phyloP scores from a whole-genome alignment of 768 basidiomycete species.

The Gymnopilus dilepis region DNA sequence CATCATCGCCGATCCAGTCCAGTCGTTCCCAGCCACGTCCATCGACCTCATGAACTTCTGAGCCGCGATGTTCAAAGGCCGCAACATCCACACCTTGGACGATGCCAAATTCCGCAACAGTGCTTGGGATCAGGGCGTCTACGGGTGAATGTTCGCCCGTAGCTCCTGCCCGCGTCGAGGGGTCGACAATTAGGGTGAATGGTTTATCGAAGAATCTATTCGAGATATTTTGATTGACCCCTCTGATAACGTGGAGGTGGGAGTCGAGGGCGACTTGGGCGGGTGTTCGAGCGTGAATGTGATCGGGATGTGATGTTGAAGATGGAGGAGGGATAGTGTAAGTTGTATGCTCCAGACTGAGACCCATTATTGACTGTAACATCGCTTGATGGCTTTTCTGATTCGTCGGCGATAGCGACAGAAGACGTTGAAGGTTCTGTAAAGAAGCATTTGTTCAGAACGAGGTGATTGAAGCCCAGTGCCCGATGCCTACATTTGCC shows the following conservation, averaged over 20 bases:
- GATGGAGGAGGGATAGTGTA: slow-evolving; percentile 41
- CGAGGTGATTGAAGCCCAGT: not conserved
- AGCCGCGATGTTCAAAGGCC: slow-evolving; percentile 38
- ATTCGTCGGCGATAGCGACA: slow-evolving; percentile 72
- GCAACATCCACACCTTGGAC: slow-evolving; percentile 65
- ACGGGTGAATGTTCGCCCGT: slow-evolving; percentile 91
- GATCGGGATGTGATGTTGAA: slow-evolving; percentile 17
- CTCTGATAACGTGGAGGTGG: slow-evolving; percentile 77
- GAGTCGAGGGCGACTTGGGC: slow-evolving; percentile 57
- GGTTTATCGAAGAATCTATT: slow-evolving; percentile 95
- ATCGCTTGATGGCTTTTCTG: slow-evolving; percentile 62
- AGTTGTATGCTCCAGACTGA: slow-evolving; percentile 83
- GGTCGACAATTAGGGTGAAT: slow-evolving; percentile 82
- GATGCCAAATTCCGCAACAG: slow-evolving; percentile 83
- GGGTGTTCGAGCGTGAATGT: slow-evolving; percentile 37
- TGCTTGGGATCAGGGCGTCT: slow-evolving; percentile 89
- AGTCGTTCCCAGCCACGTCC: slow-evolving; percentile 60
- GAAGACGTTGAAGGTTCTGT: slow-evolving; percentile 75
- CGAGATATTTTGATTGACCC: slow-evolving; percentile 59
- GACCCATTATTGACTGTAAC: slow-evolving; percentile 74
- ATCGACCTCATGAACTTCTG: slow-evolving; percentile 14
- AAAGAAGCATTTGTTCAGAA: slow-evolving; percentile 3
- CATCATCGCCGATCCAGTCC: slow-evolving; percentile 76
- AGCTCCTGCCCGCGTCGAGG: slow-evolving; percentile 82
- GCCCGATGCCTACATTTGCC: slow-evolving; percentile 62